Base-by-base conservation (phyloP, 176 grass and related monocot genomes). In the Oryza meridionalis region DNA sequence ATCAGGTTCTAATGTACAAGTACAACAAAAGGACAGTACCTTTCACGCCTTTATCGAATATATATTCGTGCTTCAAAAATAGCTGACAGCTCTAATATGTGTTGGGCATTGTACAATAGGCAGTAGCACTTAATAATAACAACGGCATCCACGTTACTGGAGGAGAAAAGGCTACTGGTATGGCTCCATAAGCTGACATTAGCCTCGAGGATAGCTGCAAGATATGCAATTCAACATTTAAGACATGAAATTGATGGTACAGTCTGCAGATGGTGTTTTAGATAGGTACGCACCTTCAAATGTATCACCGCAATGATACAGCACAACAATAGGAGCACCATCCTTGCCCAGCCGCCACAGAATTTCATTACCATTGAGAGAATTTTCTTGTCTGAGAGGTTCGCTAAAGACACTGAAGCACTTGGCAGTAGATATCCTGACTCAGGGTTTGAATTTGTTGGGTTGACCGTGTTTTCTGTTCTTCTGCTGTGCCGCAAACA, bases 101-200 rank as follows among this genome's bases (percentile, higher is more conserved):
- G 74, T 81, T 66, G 45, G 32, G 29, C 67, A 71, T 85, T 35
- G 88, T 94, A 44, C 74, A 88, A 88, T 90, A 94, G 6, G 88
- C 58, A 77, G 92, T 87, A 78, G 7, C 78, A 74, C 78, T 62
- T 69, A 94, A 73, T 65, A 97, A 64, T 70, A 97, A 84, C 17
- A 85, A 79, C 11, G 95, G 95, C 35, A 75, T 86, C 95, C 95
- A 97, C 53, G 88, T 73, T 70, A 97, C 64, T 40, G 88, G 81
- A 6, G 88, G 90, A 86, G 92, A 97, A 22, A 94, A 85, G 59
- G 49, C 78, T 55, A 97, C 86, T 33, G 84, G 95, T 77, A 63
- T 82, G 14, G 26, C 53, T 81, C 95, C 92, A 86, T 94, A 97
- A 43, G 90, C 92, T 59, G 77, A 74, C 86, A 93, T 97, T 77